Evolutionary conservation across 164 flowering plant genomes (phyloP).

Genomic region (Hamamelis virginiana): DNA sequence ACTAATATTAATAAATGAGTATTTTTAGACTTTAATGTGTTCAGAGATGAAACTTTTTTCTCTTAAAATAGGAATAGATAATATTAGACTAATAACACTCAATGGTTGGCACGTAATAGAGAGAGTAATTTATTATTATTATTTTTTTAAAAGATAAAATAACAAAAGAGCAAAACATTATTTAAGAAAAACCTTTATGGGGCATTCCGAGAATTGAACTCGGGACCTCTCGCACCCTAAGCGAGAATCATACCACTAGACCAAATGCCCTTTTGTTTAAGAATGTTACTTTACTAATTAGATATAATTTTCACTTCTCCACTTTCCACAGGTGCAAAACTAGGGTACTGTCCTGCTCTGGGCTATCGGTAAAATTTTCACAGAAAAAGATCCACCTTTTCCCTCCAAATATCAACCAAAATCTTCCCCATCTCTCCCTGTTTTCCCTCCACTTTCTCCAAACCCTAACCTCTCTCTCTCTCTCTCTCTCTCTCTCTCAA

Average conservation of each 20-base stretch:
- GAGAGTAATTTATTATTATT: too few species aligned
- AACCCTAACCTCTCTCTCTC: constrained; percentile 5
- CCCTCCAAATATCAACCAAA: constrained; percentile 12
- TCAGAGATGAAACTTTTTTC: too few species aligned
- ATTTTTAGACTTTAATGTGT: too few species aligned
- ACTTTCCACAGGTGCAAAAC: background rate
- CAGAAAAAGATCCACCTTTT: background rate
- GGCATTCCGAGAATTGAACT: constrained; percentile 85
- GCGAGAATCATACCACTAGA: constrained; percentile 94
- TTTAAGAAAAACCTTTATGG: constrained; percentile 11
- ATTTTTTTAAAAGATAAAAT: too few species aligned
- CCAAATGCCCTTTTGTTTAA: constrained; percentile 55
- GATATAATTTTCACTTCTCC: too few species aligned
- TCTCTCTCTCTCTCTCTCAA: constrained; percentile 7
- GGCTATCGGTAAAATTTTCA: background rate
- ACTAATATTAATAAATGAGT: too few species aligned
- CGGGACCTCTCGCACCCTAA: constrained; percentile 93
- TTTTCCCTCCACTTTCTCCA: constrained; percentile 6
- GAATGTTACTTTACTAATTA: too few species aligned
- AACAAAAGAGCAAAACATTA: too few species aligned
- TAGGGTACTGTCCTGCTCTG: background rate
- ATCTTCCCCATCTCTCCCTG: background rate
- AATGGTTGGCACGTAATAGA: too few species aligned
- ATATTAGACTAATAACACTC: too few species aligned
- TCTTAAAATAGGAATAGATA: too few species aligned